Percentiles rank a stretch among this genome's conserved stretches.
Conservation (phyloP, 306 rosid species). For the Fragaria ananassa region DNA sequence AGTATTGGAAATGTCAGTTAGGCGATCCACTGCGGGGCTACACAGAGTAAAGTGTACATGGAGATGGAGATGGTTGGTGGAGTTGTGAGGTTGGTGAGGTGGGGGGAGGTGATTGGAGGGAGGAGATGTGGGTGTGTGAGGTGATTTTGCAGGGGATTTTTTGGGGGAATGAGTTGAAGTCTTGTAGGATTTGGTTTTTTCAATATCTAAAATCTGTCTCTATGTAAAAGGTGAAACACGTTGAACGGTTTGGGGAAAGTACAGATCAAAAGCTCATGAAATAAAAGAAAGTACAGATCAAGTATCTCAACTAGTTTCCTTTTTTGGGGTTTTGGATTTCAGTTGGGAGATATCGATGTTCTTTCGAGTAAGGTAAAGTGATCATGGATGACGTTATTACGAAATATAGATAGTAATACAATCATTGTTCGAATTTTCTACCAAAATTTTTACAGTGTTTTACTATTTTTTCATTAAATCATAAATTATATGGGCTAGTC, state of each 20-base stretch:
- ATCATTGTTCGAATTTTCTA: too few relatives aligned
- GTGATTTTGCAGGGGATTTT: not conserved
- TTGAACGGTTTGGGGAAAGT: not conserved
- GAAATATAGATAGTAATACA: not conserved
- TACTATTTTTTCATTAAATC: too few relatives aligned
- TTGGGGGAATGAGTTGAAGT: not conserved
- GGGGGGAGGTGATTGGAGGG: not conserved
- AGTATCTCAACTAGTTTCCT: not conserved
- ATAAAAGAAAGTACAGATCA: not conserved
- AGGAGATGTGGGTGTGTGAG: not conserved
- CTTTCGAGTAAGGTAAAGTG: not conserved
- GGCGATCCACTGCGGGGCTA: not conserved
- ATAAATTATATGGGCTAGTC: too few relatives aligned
- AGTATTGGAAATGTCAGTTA: not conserved
- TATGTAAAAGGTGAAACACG: not conserved
- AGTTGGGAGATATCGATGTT: not conserved
- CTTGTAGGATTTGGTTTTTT: too few relatives aligned
- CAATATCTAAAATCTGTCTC: not conserved
- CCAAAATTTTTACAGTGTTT: too few relatives aligned
- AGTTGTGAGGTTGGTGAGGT: not conserved
- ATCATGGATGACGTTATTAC: not conserved
- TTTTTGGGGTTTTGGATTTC: not conserved
- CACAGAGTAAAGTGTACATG: rapidly evolving
- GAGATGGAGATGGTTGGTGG: not conserved
- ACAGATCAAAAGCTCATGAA: not conserved